Conservation (phyloP, 805 yeast species). For the Candida jianshihensis region DNA sequence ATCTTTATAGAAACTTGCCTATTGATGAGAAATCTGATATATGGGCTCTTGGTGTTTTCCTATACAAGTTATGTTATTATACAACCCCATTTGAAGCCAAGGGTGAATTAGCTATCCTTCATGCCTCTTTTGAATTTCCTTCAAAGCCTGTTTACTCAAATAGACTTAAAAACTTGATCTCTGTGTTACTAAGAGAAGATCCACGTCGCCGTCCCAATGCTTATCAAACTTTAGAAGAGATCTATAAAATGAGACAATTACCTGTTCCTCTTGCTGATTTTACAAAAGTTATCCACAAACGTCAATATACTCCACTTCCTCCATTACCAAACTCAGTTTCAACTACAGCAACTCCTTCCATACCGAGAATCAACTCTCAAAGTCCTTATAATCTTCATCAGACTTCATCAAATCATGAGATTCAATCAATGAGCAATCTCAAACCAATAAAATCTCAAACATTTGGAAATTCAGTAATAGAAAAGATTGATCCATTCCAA, state of each 20-base stretch:
- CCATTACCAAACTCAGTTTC: no score
- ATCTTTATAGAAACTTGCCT: conserved; percentile 57
- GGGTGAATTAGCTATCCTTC: conserved; percentile 57
- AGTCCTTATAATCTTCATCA: not conserved
- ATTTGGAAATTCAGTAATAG: not conserved
- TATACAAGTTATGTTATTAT: conserved; percentile 73
- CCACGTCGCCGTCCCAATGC: conserved; percentile 71
- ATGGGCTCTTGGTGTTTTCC: conserved; percentile 78
- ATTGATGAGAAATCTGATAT: conserved; percentile 79
- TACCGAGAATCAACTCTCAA: conserved; percentile 3
- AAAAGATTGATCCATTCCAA: conserved; percentile 7
- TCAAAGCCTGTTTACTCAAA: conserved; percentile 52
- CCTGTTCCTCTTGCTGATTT: conserved; percentile 35
- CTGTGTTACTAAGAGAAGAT: conserved; percentile 53
- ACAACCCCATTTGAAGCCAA: conserved; percentile 75
- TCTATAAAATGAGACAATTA: conserved; percentile 51
- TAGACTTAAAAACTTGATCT: conserved; percentile 56
- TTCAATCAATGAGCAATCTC: conserved; percentile 2
- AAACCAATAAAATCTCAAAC: not conserved
- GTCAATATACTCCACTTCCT: not conserved
- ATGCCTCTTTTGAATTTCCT: conserved; percentile 47
- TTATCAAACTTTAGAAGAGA: conserved; percentile 62
- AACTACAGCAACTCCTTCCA: conserved; percentile 4
- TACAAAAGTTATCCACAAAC: conserved; percentile 17
- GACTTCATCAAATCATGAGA: conserved; percentile 3